Evolutionary conservation across 352 stramenopile species (phyloP).

Genomic region (Phytopythium helicoides): DNA sequence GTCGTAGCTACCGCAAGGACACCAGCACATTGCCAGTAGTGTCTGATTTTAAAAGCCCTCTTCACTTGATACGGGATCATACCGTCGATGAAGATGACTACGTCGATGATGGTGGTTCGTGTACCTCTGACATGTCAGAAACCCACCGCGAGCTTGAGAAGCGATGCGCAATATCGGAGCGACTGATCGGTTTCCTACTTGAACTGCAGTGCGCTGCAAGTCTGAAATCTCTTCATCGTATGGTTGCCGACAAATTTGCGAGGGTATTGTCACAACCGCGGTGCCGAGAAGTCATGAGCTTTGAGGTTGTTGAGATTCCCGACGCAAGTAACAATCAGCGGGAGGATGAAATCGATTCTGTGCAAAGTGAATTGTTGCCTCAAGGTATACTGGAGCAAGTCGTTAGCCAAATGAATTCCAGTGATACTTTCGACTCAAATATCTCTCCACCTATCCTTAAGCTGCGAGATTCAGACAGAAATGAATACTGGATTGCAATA

Average conservation of each 20-base stretch:
- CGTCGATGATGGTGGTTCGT: neutral
- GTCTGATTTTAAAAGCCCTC: no score
- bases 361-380: neutral
- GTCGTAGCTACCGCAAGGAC: no score
- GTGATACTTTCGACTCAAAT: neutral
- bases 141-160: neutral
- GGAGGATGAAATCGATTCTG: neutral
- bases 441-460: neutral
- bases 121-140: neutral
- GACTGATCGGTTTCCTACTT: neutral
- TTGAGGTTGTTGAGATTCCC: constrained; percentile 1
- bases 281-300: neutral
- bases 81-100: neutral
- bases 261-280: neutral
- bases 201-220: neutral
- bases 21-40: no score
- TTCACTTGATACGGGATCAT: no score
- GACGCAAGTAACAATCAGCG: neutral
- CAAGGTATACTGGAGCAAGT: neutral
- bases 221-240: neutral
- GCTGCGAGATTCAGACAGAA: neutral
- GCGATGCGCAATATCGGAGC: neutral
- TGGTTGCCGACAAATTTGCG: neutral
- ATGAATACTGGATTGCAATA: constrained; percentile 1
- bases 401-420: neutral